Base-by-base conservation (phyloP, 2,329 filamentous ascomycete species). In the Neurospora sp. region DNA sequence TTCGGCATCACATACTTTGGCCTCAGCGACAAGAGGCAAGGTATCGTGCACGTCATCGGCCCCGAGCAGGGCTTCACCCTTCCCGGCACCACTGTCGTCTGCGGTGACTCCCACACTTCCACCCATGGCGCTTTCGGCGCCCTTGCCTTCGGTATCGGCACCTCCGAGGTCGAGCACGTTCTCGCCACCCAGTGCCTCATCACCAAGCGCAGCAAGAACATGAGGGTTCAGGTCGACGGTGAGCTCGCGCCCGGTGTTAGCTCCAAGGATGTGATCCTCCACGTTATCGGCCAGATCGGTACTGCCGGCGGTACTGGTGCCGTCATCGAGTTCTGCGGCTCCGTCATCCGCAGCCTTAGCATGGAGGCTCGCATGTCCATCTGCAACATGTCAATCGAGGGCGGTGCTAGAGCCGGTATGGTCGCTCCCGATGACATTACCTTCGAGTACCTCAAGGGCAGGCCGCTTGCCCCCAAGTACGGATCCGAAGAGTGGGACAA, bases 301-400 rank as follows among this genome's bases (percentile, higher is more conserved):
- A 98, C 96, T 33, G 96, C 96, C 72, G 96, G 95, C 80, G 96
- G 96, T 76, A 98, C 91, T 70, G 94, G 95, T 72, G 90, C 91
- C 68, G 96, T 98, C 74, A 97, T 99, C 77, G 96, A 99, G 83
- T 99, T 95, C 84, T 97, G 93, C 78, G 96, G 96, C 71, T 97
- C 94, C 68, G 92, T 96, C 72, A 97, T 99, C 79, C 89, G 93
- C 75, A 83, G 82, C 72, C 85, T 98, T 76, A 97, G 92, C 81
- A 97, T 99, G 88, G 96, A 98, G 82, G 96, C 95, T 62, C 89
- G 96, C 75, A 98, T 99, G 96, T 97, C 94, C 73, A 97, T 99
- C 80, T 98, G 96, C 85, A 99, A 99, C 84, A 98, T 98, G 96
- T 93, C 94, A 15, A 97, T 98, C 75, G 96, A 99, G 84, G 96